These are phyloP conservation scores for Leccinum variabile DNA, from an alignment of 1,284 basidiomycete genomes.

Conservation along the genomic window DNA sequence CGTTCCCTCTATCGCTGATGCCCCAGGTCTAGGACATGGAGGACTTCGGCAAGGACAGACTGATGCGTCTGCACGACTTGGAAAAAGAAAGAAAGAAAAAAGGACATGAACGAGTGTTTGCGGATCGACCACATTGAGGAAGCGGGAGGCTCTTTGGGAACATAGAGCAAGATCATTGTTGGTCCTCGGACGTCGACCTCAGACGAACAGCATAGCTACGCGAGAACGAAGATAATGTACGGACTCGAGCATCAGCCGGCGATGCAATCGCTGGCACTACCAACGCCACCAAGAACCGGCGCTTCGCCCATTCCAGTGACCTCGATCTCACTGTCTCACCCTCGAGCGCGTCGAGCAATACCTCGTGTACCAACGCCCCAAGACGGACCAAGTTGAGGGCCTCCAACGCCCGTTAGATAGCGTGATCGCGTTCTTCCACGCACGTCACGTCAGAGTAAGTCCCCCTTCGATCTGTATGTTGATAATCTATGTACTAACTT, in stretches of 20 bases:
- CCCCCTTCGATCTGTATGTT: too few species aligned
- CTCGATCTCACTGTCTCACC: conserved; percentile 51
- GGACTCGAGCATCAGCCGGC: conserved; percentile 68
- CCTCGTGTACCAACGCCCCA: conserved; percentile 38
- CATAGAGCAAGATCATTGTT: conserved; percentile 59
- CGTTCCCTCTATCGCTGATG: too few species aligned
- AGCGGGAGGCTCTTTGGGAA: conserved; percentile 56
- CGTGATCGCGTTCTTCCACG: too few species aligned
- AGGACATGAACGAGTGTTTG: too few species aligned
- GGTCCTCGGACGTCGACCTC: conserved; percentile 61
- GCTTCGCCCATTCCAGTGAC: conserved; percentile 70
- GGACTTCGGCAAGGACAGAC: too few species aligned
- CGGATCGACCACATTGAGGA: conserved; percentile 24
- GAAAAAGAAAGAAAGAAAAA: too few species aligned
- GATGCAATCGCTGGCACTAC: conserved; percentile 57
- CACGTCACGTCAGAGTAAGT: too few species aligned
- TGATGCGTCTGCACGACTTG: too few species aligned
- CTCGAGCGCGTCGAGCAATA: conserved; percentile 49
- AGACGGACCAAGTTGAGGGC: too few species aligned
- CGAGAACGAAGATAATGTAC: conserved; percentile 64
- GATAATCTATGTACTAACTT: too few species aligned
- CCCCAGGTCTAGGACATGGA: too few species aligned
- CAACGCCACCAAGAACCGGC: conserved; percentile 51
- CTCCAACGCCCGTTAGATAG: too few species aligned
- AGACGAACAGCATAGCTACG: conserved; percentile 70